Evolutionary conservation across 495 filamentous ascomycete genomes (phyloP).

Genomic region (Thermothielavioides terrestris): DNA sequence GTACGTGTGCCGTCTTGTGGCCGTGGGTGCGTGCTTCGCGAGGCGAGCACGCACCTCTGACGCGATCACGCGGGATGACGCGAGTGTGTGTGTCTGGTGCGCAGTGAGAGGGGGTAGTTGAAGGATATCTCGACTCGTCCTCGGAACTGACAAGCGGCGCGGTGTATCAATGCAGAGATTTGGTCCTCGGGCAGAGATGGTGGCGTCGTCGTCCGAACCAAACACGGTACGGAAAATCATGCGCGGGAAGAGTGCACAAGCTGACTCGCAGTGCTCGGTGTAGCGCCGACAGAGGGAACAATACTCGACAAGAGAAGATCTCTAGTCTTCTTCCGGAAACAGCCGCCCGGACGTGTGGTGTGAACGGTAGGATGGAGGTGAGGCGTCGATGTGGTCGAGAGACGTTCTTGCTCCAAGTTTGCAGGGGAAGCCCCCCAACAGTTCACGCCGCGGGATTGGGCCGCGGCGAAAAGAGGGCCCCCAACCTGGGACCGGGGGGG

Average conservation of each 20-base stretch:
- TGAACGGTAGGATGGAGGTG: not conserved
- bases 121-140: too few relatives aligned
- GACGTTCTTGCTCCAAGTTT: not conserved
- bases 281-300: too few relatives aligned
- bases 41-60: slow-evolving; percentile 21
- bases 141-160: too few relatives aligned
- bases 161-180: too few relatives aligned
- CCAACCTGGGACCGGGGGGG: too few relatives aligned
- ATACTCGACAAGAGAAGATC: not conserved
- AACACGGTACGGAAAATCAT: too few relatives aligned
- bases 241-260: too few relatives aligned
- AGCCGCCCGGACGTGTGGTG: not conserved
- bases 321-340: too few relatives aligned
- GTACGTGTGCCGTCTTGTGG: slow-evolving; percentile 20
- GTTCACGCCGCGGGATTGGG: slow-evolving; percentile 10
- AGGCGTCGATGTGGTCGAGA: not conserved
- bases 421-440: not conserved
- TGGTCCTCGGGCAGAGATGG: too few relatives aligned
- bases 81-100: not conserved
- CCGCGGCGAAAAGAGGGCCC: slow-evolving; percentile 5
- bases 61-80: not conserved
- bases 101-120: too few relatives aligned
- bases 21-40: slow-evolving; percentile 18
- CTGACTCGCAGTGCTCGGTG: too few relatives aligned
- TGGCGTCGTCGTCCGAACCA: too few relatives aligned